Evolutionary conservation across 2,329 filamentous ascomycete genomes (phyloP).

Genomic region (Cladophialophora bantiana): DNA sequence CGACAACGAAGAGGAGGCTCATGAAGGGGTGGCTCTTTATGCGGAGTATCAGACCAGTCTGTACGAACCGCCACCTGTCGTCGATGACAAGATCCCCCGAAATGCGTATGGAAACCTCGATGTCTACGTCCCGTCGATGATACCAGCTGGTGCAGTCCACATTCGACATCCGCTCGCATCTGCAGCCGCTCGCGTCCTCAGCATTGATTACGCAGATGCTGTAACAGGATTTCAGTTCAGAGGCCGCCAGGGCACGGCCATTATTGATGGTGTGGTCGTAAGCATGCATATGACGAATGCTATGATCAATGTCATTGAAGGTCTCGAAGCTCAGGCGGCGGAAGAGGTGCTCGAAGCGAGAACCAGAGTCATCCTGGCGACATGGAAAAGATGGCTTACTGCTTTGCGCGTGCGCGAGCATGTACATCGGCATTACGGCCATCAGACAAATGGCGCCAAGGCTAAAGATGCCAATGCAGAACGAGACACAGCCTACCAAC

Average conservation of each 20-base stretch:
- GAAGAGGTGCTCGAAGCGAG: conserved; percentile 66
- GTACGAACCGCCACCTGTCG: conserved; percentile 78
- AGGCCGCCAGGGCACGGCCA: conserved; percentile 83
- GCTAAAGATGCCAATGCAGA: conserved; percentile 45
- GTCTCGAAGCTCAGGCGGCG: conserved; percentile 70
- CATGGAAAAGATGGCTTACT: conserved; percentile 67
- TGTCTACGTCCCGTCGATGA: conserved; percentile 69
- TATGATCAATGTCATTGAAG: conserved; percentile 71
- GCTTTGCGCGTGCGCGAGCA: conserved; percentile 74
- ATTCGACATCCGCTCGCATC: conserved; percentile 62
- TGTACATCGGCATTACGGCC: conserved; percentile 64
- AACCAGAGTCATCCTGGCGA: conserved; percentile 57
- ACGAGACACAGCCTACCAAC: conserved; percentile 45
- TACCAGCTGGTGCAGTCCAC: conserved; percentile 66
- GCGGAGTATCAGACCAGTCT: conserved; percentile 69
- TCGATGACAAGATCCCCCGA: conserved; percentile 71
- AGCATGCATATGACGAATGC: conserved; percentile 75
- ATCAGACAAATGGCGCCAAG: conserved; percentile 29
- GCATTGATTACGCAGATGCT: conserved; percentile 86
- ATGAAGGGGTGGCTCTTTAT: conserved; percentile 65
- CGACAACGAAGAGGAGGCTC: conserved; percentile 52
- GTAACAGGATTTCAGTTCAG: conserved; percentile 90
- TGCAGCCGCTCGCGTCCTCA: conserved; percentile 68
- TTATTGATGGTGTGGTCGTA: conserved; percentile 79
- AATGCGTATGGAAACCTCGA: conserved; percentile 70